Conservation (phyloP, 495 filamentous ascomycete species). For the Platismatia glauca region DNA sequence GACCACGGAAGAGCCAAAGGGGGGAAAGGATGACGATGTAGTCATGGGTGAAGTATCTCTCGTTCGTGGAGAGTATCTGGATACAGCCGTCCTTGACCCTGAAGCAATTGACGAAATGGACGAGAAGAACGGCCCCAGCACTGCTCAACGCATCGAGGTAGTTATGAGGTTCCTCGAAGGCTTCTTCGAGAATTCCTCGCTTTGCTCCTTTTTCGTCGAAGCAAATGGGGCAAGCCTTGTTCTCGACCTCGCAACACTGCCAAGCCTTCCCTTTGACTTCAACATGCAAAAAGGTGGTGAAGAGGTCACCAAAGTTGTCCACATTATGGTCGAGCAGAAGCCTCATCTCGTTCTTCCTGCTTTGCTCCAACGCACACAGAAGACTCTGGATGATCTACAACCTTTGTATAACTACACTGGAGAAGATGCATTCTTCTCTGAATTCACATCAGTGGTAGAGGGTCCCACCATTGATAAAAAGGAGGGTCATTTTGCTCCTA, state of each 20-base stretch:
- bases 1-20: constrained; percentile 22
- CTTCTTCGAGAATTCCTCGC: constrained; percentile 65
- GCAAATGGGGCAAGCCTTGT: constrained; percentile 73
- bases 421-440: constrained; percentile 55
- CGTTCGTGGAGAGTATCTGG: constrained; percentile 12
- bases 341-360: constrained; percentile 75
- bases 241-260: constrained; percentile 72
- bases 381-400: constrained; percentile 54
- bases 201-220: constrained; percentile 68
- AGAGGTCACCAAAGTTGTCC: constrained; percentile 62
- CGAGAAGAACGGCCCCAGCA: constrained; percentile 41
- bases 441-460: constrained; percentile 40
- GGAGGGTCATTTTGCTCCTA: constrained; percentile 28
- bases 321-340: constrained; percentile 72
- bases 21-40: constrained; percentile 17
- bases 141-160: constrained; percentile 62
- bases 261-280: constrained; percentile 69
- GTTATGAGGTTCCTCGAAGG: constrained; percentile 65
- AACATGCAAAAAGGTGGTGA: constrained; percentile 54
- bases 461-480: constrained; percentile 21
- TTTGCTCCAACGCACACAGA: constrained; percentile 62
- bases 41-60: constrained; percentile 22
- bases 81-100: constrained; percentile 26
- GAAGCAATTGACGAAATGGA: constrained; percentile 37
- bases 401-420: constrained; percentile 49